Evolutionary conservation across 2,329 filamentous ascomycete species (phyloP).

Genomic region (Fusarium sarcochroum): DNA sequence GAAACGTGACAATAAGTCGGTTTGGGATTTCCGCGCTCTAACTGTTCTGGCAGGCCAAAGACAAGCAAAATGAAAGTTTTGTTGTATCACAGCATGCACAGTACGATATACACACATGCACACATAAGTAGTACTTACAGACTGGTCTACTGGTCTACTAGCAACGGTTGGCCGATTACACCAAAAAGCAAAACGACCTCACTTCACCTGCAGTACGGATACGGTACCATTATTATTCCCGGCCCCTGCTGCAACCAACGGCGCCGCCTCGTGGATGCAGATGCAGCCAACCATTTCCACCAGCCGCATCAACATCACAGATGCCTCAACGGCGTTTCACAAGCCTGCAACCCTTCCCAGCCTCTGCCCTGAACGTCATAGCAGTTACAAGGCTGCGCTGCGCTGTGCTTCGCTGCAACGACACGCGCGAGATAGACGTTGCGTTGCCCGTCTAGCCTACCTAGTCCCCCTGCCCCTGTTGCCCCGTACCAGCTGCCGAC

Average conservation of each 20-base stretch:
- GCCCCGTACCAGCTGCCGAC: slow-evolving; percentile 19
- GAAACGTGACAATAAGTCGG: neutral
- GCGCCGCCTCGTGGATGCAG: slow-evolving; percentile 38
- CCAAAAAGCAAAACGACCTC: slow-evolving; percentile 41
- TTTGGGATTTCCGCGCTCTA: neutral
- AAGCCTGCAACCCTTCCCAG: slow-evolving; percentile 20
- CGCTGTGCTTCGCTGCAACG: neutral
- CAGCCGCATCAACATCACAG: slow-evolving; percentile 24
- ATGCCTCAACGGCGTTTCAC: slow-evolving; percentile 41
- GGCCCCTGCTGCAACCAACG: slow-evolving; percentile 22
- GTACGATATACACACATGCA: neutral
- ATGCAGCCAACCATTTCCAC: slow-evolving; percentile 42
- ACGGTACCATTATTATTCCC: slow-evolving; percentile 13
- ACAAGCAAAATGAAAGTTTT: neutral
- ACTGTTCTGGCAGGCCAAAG: neutral
- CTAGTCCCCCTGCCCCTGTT: slow-evolving; percentile 17
- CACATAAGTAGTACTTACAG: slow-evolving; percentile 3
- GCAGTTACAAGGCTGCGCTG: slow-evolving; percentile 31
- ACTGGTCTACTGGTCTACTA: no score
- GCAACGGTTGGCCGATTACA: slow-evolving; percentile 25
- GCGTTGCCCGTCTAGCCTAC: neutral
- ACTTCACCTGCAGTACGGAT: slow-evolving; percentile 9
- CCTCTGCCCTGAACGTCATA: slow-evolving; percentile 27
- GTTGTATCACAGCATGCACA: neutral
- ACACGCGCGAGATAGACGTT: neutral